phyloP scores from a whole-genome alignment of 495 filamentous ascomycete species.

The Evansstolkia leycettana region DNA sequence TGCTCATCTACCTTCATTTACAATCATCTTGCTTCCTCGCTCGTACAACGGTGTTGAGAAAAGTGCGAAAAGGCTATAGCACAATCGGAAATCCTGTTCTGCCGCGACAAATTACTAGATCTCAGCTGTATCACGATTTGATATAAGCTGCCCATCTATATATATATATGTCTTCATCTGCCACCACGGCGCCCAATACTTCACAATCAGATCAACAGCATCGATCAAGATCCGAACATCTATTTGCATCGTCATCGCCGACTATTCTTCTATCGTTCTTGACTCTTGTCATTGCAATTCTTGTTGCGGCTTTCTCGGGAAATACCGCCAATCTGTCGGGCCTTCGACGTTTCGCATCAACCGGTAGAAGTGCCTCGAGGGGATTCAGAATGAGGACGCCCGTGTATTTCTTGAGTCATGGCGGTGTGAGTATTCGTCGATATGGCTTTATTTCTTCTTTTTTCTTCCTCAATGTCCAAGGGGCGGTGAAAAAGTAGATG shows the following conservation, averaged over 20 bases:
- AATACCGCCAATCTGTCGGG: conserved; percentile 22
- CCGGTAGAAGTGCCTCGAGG: not conserved
- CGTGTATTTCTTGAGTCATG: conserved; percentile 71
- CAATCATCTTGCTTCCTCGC: no score
- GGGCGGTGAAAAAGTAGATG: no score
- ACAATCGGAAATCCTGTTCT: no score
- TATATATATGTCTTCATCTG: not conserved
- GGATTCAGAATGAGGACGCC: conserved; percentile 35
- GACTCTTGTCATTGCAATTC: conserved; percentile 7
- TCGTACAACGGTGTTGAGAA: no score
- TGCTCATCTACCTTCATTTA: no score
- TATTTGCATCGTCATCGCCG: not conserved
- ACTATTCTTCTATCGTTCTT: conserved; percentile 6
- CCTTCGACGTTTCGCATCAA: conserved; percentile 16
- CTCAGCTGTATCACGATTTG: no score
- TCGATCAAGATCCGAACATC: conserved; percentile 1
- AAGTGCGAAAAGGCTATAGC: no score
- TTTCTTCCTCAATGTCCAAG: no score
- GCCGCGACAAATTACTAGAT: no score
- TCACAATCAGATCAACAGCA: conserved; percentile 4
- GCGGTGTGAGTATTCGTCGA: conserved; percentile 50
- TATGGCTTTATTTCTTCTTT: no score
- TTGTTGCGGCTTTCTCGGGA: conserved; percentile 7
- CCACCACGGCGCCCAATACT: not conserved
- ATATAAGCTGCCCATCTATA: no score